Base-by-base conservation (phyloP, 208 protist genomes). In the Leishmania braziliensis region DNA sequence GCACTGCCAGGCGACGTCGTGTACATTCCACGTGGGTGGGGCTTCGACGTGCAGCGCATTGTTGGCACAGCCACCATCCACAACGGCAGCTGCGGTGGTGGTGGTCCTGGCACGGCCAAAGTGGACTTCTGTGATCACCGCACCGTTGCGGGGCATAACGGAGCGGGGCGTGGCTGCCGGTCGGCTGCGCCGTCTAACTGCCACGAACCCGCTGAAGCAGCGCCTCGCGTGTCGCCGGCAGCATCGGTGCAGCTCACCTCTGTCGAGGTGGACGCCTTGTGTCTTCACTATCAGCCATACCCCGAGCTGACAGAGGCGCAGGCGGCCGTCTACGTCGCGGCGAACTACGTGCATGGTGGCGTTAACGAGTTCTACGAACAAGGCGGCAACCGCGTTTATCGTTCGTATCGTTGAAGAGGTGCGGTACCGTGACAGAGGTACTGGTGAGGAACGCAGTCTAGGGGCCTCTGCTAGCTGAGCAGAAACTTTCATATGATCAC, bases 1-100 rank as follows among this genome's bases (percentile, higher is more conserved):
- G 93, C 90, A 33, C 72, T 97, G 66, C 93, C 93, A 26, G 93
- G 93, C 5, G 93, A 97, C 84, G 93, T 94, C 29, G 81, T 97
- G 39, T 97, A 89, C 85, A 87, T 97, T 29, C 93, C 93, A 5
- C 86, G 88, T 5, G 88, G 91, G 0, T 97, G 91, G 88, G 88
- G 82, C 50, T 93, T 92, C 62, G 56, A 75, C 36, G 86, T 95
- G 53, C 81, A 89, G 77, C 93, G 92, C 73, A 90, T 95, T 63
- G 23, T 92, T 56, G 91, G 91, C 46, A 85, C 84, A 0, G 90
- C 90, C 12, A 75, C 90, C 5, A 53, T 90, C 51, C 54, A 84
- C 72, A 72, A 70, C 26, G 68, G 76, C 14, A 60, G 10, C 69
- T 14, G 5, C 39, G 6, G 68, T 36, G 23, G n/a, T 33, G 68